phyloP scores from a whole-genome alignment of 805 yeast species.

The Blastobotrys attinorum region DNA sequence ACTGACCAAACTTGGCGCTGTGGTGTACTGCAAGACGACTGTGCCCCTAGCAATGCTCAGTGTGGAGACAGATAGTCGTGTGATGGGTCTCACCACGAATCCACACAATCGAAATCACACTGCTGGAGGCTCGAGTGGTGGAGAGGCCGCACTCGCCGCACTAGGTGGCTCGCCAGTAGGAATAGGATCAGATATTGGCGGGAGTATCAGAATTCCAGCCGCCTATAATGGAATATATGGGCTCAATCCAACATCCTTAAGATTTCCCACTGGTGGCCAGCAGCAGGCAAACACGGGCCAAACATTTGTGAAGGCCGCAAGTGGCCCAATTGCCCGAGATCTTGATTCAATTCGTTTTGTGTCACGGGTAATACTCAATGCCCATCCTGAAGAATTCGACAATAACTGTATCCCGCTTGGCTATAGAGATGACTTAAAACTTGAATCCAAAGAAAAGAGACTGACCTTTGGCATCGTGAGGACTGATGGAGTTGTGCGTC shows the following conservation, averaged over 20 bases:
- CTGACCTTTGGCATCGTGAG: constrained; percentile 10
- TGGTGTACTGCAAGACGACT: constrained; percentile 46
- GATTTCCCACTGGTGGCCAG: constrained; percentile 34
- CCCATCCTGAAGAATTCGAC: constrained; percentile 42
- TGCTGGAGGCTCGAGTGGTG: constrained; percentile 54
- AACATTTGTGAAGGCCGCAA: constrained; percentile 34
- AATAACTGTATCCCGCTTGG: constrained; percentile 44
- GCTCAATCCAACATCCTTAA: constrained; percentile 35
- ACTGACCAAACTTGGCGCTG: constrained; percentile 41
- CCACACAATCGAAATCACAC: constrained; percentile 38
- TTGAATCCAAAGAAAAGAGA: constrained; percentile 5
- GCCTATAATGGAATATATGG: constrained; percentile 42
- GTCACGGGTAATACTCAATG: constrained; percentile 32
- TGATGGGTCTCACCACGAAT: constrained; percentile 41
- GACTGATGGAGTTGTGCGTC: constrained; percentile 40
- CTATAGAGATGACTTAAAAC: constrained; percentile 35
- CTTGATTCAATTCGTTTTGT: constrained; percentile 35
- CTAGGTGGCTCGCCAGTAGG: constrained; percentile 44
- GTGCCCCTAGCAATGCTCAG: constrained; percentile 44
- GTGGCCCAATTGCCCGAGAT: constrained; percentile 41
- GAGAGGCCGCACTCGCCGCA: constrained; percentile 43
- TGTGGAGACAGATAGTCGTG: constrained; percentile 38
- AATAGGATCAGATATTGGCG: constrained; percentile 48
- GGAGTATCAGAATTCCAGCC: constrained; percentile 44
- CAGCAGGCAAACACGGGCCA: constrained; percentile 32